These are phyloP conservation scores for Aspergillus ibericus DNA, from an alignment of 2,329 filamentous ascomycete genomes.

Conservation along the genomic window DNA sequence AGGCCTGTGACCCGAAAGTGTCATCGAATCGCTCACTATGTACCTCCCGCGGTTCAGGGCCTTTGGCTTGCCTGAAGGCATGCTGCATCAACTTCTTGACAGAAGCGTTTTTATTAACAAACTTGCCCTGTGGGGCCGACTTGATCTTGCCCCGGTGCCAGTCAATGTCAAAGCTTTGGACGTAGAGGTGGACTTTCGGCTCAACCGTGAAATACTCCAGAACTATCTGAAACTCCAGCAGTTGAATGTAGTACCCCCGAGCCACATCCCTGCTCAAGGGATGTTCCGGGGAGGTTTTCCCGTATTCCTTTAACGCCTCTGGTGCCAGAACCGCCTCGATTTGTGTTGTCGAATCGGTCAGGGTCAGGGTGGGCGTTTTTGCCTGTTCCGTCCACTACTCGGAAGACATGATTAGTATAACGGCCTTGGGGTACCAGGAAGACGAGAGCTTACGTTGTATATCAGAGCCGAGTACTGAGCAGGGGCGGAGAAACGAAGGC, in stretches of 20 bases:
- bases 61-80: slow-evolving; percentile 13
- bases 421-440: not conserved
- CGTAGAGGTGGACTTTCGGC: slow-evolving; percentile 26
- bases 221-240: slow-evolving; percentile 38
- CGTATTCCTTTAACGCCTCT: slow-evolving; percentile 27
- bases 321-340: slow-evolving; percentile 34
- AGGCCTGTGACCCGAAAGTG: slow-evolving; percentile 15
- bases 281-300: slow-evolving; percentile 13
- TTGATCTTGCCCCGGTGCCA: slow-evolving; percentile 19
- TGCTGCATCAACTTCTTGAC: slow-evolving; percentile 21
- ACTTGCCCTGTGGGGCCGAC: slow-evolving; percentile 16
- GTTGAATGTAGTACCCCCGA: slow-evolving; percentile 30
- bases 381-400: slow-evolving; percentile 28
- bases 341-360: slow-evolving; percentile 38
- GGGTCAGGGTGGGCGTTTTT: slow-evolving; percentile 19
- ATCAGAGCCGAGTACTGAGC: slow-evolving; percentile 26
- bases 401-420: not conserved
- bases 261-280: slow-evolving; percentile 21
- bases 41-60: not conserved
- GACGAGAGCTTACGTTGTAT: slow-evolving; percentile 26
- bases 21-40: slow-evolving; percentile 4
- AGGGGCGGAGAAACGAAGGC: slow-evolving; percentile 29
- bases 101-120: slow-evolving; percentile 17
- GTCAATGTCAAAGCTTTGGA: slow-evolving; percentile 28
- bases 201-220: slow-evolving; percentile 27